phyloP scores from a whole-genome alignment of 139 green algal species.

The Deuterostichococcus epilithicus region DNA sequence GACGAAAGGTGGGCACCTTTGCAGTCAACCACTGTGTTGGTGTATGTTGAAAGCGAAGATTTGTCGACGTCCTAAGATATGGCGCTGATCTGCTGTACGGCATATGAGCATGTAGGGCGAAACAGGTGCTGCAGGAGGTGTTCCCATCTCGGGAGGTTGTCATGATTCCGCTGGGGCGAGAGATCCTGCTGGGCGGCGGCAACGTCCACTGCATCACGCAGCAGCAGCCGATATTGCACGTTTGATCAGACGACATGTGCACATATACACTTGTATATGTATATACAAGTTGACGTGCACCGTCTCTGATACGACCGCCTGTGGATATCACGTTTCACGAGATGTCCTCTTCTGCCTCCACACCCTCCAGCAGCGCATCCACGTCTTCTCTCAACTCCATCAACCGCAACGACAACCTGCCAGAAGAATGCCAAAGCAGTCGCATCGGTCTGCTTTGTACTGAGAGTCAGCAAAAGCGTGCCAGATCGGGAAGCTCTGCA shows the following conservation, averaged over 20 bases:
- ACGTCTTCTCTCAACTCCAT: constrained; percentile 57
- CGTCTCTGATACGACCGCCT: no score
- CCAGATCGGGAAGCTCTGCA: neutral
- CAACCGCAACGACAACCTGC: constrained; percentile 39
- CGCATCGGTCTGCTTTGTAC: constrained; percentile 53
- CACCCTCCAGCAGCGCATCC: constrained; percentile 48
- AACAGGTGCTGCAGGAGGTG: constrained; percentile 17
- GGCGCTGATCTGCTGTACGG: neutral
- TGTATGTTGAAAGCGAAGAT: neutral
- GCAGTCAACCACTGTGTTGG: neutral
- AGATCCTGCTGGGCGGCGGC: constrained; percentile 49
- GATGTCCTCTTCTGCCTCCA: constrained; percentile 29
- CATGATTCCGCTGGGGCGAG: constrained; percentile 15
- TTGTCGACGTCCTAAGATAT: neutral
- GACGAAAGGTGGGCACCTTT: constrained; percentile 10
- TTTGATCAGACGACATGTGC: no score
- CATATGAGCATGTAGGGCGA: constrained; percentile 8
- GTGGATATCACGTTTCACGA: no score
- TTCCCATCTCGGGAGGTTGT: constrained; percentile 42
- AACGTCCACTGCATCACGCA: constrained; percentile 62
- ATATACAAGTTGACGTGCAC: no score
- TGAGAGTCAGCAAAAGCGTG: neutral
- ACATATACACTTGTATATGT: no score
- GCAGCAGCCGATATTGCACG: constrained; percentile 46
- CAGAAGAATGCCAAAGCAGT: constrained; percentile 43